phyloP scores from a whole-genome alignment of 2,329 filamentous ascomycete species.

The Calonectria ilicicola region DNA sequence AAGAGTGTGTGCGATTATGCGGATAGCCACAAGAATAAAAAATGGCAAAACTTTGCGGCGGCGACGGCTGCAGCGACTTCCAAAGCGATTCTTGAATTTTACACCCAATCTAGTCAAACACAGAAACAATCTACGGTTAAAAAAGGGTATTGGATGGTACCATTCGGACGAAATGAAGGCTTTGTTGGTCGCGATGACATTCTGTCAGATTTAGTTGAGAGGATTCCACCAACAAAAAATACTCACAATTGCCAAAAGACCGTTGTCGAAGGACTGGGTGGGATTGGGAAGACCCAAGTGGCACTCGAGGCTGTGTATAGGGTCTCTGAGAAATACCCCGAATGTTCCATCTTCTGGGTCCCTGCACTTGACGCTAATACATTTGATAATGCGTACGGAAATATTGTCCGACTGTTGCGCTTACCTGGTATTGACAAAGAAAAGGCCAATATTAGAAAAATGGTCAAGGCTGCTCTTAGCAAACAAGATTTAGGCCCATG shows the following conservation, averaged over 20 bases:
- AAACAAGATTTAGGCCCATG: slow-evolving; percentile 43
- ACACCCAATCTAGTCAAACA: background rate
- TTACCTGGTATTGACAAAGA: slow-evolving; percentile 45
- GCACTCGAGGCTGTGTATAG: slow-evolving; percentile 50
- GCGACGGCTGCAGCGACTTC: background rate
- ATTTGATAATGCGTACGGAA: slow-evolving; percentile 50
- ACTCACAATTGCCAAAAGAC: slow-evolving; percentile 7
- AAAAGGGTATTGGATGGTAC: slow-evolving; percentile 23
- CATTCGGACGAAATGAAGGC: slow-evolving; percentile 40
- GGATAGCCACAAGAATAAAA: background rate
- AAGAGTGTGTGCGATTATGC: background rate
- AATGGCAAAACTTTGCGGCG: background rate
- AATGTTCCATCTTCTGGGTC: slow-evolving; percentile 57
- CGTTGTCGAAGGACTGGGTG: slow-evolving; percentile 46
- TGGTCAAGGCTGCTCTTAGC: slow-evolving; percentile 50
- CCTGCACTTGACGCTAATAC: slow-evolving; percentile 41
- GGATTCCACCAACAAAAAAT: background rate
- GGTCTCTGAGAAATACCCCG: slow-evolving; percentile 35
- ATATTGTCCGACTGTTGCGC: slow-evolving; percentile 45
- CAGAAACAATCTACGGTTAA: too few relatives aligned
- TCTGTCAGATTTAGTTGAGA: slow-evolving; percentile 17
- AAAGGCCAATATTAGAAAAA: slow-evolving; percentile 48
- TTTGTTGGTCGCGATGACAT: slow-evolving; percentile 40
- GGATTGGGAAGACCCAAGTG: slow-evolving; percentile 54
- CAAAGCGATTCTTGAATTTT: background rate